Percentiles rank a stretch among this genome's conserved stretches.
Evolutionary conservation across 2,329 filamentous ascomycete genomes (phyloP).

Genomic region (Ophiostoma quercus): DNA sequence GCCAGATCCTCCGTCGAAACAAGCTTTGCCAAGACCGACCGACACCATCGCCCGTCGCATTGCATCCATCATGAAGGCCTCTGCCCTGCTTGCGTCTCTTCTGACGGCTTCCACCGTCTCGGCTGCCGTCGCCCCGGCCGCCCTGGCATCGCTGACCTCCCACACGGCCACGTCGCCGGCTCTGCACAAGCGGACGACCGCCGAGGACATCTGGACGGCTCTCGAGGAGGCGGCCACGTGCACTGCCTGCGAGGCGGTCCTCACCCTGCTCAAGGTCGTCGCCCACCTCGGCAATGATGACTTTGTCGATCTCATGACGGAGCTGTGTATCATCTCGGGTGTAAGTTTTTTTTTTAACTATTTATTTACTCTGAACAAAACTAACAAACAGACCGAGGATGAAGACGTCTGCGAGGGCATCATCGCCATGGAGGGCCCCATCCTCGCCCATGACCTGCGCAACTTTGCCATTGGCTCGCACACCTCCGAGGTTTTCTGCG

Average conservation of each 20-base stretch:
- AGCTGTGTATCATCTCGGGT: not conserved
- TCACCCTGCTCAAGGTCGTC: not conserved
- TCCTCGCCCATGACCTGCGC: not conserved
- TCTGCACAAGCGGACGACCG: not conserved
- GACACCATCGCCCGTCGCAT: not conserved
- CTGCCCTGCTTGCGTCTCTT: not conserved
- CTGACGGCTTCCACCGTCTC: not conserved
- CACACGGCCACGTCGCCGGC: not conserved
- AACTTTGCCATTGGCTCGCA: constrained; percentile 4
- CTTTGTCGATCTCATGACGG: constrained; percentile 6
- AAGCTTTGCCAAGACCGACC: constrained; percentile 3
- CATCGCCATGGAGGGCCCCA: not conserved
- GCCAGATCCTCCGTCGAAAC: not conserved
- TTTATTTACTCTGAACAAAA: not conserved
- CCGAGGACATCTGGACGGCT: not conserved
- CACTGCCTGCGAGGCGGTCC: constrained; percentile 10
- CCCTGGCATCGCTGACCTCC: not conserved
- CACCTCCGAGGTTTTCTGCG: not conserved
- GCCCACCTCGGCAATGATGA: not conserved
- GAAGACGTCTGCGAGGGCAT: not conserved
- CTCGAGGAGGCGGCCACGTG: not conserved
- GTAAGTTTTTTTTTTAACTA: not conserved
- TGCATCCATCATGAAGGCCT: not conserved
- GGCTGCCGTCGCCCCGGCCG: not conserved
- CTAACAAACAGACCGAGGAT: not conserved